Percentiles rank a stretch among this genome's conserved stretches.
Evolutionary conservation across 352 stramenopile species (phyloP).

Genomic region (Phytophthora multivora): DNA sequence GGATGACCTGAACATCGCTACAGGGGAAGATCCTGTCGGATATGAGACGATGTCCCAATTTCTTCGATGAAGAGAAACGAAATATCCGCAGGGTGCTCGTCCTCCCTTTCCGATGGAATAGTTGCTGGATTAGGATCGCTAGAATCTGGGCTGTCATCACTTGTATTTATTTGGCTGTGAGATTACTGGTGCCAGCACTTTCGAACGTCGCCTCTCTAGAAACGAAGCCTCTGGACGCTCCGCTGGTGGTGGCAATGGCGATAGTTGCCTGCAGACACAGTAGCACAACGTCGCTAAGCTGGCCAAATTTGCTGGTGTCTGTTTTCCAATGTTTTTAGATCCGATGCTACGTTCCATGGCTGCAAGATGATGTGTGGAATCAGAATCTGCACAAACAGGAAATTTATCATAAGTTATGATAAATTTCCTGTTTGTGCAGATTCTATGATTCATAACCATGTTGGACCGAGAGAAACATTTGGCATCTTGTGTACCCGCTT

Average conservation of each 20-base stretch:
- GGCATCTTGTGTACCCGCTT: background rate
- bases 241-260: slow-evolving; percentile 39
- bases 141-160: background rate
- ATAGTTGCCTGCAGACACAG: slow-evolving; percentile 44
- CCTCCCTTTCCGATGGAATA: background rate
- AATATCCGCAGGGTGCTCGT: background rate
- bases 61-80: slow-evolving; percentile 38
- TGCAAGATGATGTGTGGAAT: slow-evolving; percentile 63
- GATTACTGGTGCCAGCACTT: background rate
- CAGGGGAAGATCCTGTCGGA: slow-evolving; percentile 36
- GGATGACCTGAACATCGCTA: slow-evolving; percentile 24
- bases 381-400: slow-evolving; percentile 62
- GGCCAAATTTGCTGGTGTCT: slow-evolving; percentile 40
- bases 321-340: slow-evolving; percentile 24
- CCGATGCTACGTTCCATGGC: slow-evolving; percentile 57
- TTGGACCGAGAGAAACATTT: slow-evolving; percentile 43
- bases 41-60: slow-evolving; percentile 34
- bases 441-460: no score
- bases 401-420: no score
- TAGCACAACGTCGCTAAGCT: slow-evolving; percentile 65
- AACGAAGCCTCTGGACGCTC: slow-evolving; percentile 8
- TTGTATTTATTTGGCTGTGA: background rate
- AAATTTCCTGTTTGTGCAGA: no score
- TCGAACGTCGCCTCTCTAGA: slow-evolving; percentile 17
- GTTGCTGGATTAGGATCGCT: background rate